Percentiles rank a stretch among this genome's conserved stretches.
These are phyloP conservation scores for Casaregolazyma suthepensis DNA, from an alignment of 1,139 yeast genomes.

Conservation along the genomic window DNA sequence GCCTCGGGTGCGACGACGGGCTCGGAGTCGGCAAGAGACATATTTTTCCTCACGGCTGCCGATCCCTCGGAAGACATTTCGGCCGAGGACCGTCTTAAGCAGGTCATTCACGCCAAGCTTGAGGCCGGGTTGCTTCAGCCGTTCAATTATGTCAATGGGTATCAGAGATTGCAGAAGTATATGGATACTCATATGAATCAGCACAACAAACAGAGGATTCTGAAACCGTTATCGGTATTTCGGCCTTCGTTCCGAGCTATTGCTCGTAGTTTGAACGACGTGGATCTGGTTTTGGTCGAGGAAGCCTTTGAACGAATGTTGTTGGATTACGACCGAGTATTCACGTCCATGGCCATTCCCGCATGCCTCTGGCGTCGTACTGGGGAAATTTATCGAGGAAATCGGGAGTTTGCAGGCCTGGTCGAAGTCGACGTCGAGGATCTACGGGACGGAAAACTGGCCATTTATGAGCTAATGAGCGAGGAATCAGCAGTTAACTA, in stretches of 20 bases:
- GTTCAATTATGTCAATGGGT: slow-evolving; percentile 90
- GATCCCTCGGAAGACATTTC: slow-evolving; percentile 94
- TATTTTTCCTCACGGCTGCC: slow-evolving; percentile 92
- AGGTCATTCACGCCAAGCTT: slow-evolving; percentile 90
- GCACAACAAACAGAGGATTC: slow-evolving; percentile 77
- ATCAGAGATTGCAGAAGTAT: slow-evolving; percentile 80
- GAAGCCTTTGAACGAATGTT: slow-evolving; percentile 93
- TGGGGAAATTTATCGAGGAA: slow-evolving; percentile 92
- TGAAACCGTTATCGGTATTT: slow-evolving; percentile 79
- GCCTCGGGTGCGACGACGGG: slow-evolving; percentile 6
- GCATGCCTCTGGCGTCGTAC: slow-evolving; percentile 98
- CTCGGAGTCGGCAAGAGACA: slow-evolving; percentile 75
- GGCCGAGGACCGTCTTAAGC: slow-evolving; percentile 89
- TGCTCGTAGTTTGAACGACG: slow-evolving; percentile 84
- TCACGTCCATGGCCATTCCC: slow-evolving; percentile 96
- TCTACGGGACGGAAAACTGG: slow-evolving; percentile 83
- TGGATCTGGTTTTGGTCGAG: slow-evolving; percentile 86
- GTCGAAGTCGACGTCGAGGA: slow-evolving; percentile 93
- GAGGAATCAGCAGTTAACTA: slow-evolving; percentile 97
- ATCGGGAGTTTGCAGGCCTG: slow-evolving; percentile 90
- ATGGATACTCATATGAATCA: slow-evolving; percentile 93
- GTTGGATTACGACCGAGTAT: slow-evolving; percentile 88
- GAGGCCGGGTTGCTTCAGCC: slow-evolving; percentile 94
- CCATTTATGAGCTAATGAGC: slow-evolving; percentile 90
- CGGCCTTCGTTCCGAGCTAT: slow-evolving; percentile 93